Evolutionary conservation across 2,329 filamentous ascomycete genomes (phyloP).

Genomic region (Apiospora rasikravindrae): DNA sequence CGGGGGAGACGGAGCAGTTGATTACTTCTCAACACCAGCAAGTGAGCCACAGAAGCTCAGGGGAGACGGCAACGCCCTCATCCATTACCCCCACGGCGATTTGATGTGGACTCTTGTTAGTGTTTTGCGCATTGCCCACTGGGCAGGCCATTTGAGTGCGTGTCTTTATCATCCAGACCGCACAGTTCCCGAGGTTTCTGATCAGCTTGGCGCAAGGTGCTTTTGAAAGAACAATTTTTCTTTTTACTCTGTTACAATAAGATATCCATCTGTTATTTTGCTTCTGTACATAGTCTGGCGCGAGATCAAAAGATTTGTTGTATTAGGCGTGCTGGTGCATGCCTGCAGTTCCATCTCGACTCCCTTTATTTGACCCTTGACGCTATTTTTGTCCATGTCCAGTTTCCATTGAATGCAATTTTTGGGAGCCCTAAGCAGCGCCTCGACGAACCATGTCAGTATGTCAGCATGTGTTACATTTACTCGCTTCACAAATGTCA

Average conservation of each 20-base stretch:
- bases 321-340: conserved; percentile 11
- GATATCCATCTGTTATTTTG: conserved; percentile 20
- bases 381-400: not conserved
- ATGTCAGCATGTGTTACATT: not conserved
- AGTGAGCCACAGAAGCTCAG: not conserved
- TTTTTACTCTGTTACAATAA: conserved; percentile 12
- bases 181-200: not conserved
- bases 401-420: not conserved
- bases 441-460: not conserved
- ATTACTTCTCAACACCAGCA: not conserved
- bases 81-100: not conserved
- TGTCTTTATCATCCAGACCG: not conserved
- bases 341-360: not conserved
- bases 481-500: not conserved
- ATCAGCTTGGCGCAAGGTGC: conserved; percentile 10
- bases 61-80: not conserved
- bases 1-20: not conserved
- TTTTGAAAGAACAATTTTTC: conserved; percentile 11
- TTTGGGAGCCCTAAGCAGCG: too few relatives aligned
- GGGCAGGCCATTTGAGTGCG: not conserved
- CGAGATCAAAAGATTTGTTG: not conserved
- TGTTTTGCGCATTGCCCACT: not conserved
- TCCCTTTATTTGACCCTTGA: not conserved
- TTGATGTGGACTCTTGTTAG: not conserved
- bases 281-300: conserved; percentile 14